Base-by-base conservation (phyloP, 306 rosid genomes). In the Sophora flavescens region DNA sequence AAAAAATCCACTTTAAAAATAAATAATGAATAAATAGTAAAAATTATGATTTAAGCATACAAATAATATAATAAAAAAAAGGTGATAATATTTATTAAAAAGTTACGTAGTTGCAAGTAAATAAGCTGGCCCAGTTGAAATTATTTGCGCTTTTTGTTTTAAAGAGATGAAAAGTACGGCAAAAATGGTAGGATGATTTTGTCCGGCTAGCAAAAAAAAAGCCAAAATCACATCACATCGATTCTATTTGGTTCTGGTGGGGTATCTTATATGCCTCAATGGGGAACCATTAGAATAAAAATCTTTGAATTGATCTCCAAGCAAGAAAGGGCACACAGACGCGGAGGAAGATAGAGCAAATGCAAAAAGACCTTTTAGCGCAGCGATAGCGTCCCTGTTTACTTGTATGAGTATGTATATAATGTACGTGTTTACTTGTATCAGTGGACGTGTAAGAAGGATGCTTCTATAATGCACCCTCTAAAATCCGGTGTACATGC, bases 271-370 rank as follows among this genome's bases (percentile, higher is more conserved):
- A 78, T 82, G 85, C 50, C 85, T 76, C 81, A 77, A 85, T 15
- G 85, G 92, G 91, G 88, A 86, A 85, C 93, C 89, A 75, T 73
- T 4, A 74, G 96, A 86, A 88, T 85, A 79, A 88, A 83, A 83
- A 85, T 83, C 86, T 82, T 80, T 76, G 83, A 63, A 30, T 79
- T 75, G 87, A 84, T 85, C 84, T 81, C 63, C 72, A 80, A 73
- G 80, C 75, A 78, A 67, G 70, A 48, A 73, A 72, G 74, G 13
- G 77, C 81, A 56, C 75, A 35, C 3, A 78, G 61, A 38, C 39
- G 44, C 64, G 39, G 51, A 15, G 51, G n/a, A 10, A 51, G 61
- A 39, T 33, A 15, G 66, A 14, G 60, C 42, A 54, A 53, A 17
- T 71, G 70, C 68, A 35, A 56, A 47, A 64, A 18, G 68, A 63